Evolutionary conservation across 1,284 basidiomycete species (phyloP), one percentile per base, ranked within the genome.

Genomic region (Ustilago cynodontis): DNA sequence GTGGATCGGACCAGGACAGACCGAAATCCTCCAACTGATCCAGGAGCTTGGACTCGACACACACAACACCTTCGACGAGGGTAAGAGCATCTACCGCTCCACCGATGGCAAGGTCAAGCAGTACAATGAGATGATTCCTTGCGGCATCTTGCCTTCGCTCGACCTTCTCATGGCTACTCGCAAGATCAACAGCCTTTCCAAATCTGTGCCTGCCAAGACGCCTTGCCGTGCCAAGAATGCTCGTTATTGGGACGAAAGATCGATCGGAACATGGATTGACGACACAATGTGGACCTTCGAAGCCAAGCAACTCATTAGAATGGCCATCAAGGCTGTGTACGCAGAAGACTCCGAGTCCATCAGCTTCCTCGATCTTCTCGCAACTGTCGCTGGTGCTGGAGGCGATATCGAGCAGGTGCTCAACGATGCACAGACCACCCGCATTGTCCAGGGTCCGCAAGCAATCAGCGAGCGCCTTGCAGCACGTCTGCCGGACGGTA

Each of bases 1-100:
- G 64, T 88, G 87, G 87, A 88, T 88, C 37, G 88, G 88, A 65
- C 88, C 88, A 13, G 87, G 85, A 73, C 86, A 86, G 43, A 86
- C 87, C 67, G 88, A 88, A 20, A 87, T 87, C 49, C 88, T 88
- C 22, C 67, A 71, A 7, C 84, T 88, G 29, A 86, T 87, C 13
- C 79, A 86, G 49, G 82, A 83, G 51, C 75, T 88, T 20, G 86
- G 86, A 0, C 84, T 88, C 4, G 82, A 87, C 8, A 74, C 71
- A 1, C 65, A 71, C 57, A 63, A 72, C 60, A 74, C 67, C 2
- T 77, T 62, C 65, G 71, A 77, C 22, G 47, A 77, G 20, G 74
- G 74, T 3, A 52, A 51, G n/a, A 70, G 66, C 50, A 57, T 69
- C 54, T 77, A 74, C 22, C 69, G 71, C n/a, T 73, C 66, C 39